Evolutionary conservation across 2,329 filamentous ascomycete species (phyloP).

Genomic region (Blastomyces parvus): DNA sequence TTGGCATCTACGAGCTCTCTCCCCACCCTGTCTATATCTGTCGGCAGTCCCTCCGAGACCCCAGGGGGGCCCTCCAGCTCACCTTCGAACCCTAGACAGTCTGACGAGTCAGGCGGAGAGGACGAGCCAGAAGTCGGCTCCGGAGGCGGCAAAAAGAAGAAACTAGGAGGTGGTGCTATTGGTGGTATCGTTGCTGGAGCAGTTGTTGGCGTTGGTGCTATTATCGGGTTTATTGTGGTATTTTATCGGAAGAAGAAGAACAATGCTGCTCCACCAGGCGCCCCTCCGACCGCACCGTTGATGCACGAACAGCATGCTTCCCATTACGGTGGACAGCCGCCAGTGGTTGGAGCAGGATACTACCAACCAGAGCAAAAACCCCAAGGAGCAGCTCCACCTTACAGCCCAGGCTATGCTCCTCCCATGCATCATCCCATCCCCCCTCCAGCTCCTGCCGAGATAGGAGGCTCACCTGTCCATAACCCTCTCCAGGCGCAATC

Average conservation of each 20-base stretch:
- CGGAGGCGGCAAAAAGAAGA: neutral
- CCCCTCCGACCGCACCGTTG: constrained; percentile 5
- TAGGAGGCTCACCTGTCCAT: constrained; percentile 10
- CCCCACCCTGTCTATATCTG: neutral
- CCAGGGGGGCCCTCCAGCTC: neutral
- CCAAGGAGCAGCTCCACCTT: constrained; percentile 5
- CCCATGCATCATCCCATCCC: constrained; percentile 1
- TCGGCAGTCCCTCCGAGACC: constrained; percentile 1
- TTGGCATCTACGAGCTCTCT: neutral
- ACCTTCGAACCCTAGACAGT: neutral
- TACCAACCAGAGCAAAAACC: constrained; percentile 14
- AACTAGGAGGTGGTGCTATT: constrained; percentile 13
- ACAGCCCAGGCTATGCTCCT: constrained; percentile 11
- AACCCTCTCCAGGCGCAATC: constrained; percentile 8
- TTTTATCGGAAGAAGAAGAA: constrained; percentile 14
- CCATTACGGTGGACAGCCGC: neutral
- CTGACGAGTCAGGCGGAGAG: neutral
- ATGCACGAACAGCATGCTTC: neutral
- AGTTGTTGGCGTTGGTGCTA: constrained; percentile 13
- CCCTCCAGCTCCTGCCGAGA: constrained; percentile 8
- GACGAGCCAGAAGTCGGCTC: neutral
- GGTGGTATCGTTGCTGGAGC: constrained; percentile 16
- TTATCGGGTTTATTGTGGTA: constrained; percentile 11
- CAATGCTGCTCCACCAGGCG: neutral
- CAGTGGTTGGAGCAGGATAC: constrained; percentile 11